These are phyloP conservation scores for Boletellus ananas DNA, from an alignment of 768 basidiomycete genomes.

Conservation along the genomic window DNA sequence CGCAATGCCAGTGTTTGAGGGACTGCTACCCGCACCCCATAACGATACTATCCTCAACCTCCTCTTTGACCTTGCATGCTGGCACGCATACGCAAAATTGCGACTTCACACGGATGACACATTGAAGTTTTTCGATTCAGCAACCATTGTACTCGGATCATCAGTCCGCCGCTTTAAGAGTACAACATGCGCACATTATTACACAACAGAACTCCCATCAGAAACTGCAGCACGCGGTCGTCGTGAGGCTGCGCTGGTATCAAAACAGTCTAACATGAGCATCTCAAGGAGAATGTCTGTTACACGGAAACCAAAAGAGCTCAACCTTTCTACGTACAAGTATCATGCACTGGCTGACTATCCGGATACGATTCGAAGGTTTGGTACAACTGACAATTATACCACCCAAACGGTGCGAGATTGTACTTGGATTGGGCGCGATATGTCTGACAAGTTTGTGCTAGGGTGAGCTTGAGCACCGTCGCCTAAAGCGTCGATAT, in stretches of 20 bases:
- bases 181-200: too few species aligned
- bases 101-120: neutral
- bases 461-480: conserved; percentile 40
- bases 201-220: too few species aligned
- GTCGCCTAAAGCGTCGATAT: conserved; percentile 34
- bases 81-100: neutral
- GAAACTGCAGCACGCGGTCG: too few species aligned
- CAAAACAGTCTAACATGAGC: too few species aligned
- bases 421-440: too few species aligned
- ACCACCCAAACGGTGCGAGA: neutral
- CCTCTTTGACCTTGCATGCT: neutral
- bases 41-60: neutral
- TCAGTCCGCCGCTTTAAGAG: too few species aligned
- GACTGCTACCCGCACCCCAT: neutral
- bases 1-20: neutral
- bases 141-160: too few species aligned
- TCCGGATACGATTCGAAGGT: neutral
- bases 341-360: conserved; percentile 1
- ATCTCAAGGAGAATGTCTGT: too few species aligned
- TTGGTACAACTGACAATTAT: conserved; percentile 4
- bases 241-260: too few species aligned
- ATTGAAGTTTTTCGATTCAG: neutral
- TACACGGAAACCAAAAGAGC: too few species aligned
- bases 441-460: too few species aligned
- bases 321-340: neutral